Evolutionary conservation across 495 filamentous ascomycete species (phyloP).

Genomic region (Margaritispora aquatica): DNA sequence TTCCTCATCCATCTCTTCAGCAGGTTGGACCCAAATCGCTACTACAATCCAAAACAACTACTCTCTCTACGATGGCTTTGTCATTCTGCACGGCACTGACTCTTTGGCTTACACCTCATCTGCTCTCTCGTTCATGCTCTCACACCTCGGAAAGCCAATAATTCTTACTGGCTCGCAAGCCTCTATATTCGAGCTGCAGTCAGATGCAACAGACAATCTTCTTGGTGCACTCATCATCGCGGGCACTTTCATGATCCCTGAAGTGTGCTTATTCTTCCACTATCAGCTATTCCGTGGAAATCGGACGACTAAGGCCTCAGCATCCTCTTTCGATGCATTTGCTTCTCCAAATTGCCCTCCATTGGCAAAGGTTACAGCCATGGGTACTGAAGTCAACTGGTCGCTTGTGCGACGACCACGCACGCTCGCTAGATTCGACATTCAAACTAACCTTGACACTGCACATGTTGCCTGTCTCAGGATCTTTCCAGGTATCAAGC

Average conservation of each 20-base stretch:
- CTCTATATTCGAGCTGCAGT: conserved; percentile 87
- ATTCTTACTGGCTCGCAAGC: conserved; percentile 89
- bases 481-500: conserved; percentile 93
- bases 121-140: conserved; percentile 90
- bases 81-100: conserved; percentile 95
- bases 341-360: conserved; percentile 77
- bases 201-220: conserved; percentile 93
- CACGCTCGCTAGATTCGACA: conserved; percentile 63
- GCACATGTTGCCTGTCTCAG: conserved; percentile 87
- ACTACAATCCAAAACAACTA: conserved; percentile 68
- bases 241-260: conserved; percentile 92
- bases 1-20: conserved; percentile 84
- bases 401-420: conserved; percentile 69
- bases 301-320: conserved; percentile 81
- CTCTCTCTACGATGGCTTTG: conserved; percentile 86
- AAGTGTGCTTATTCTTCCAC: conserved; percentile 95
- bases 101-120: conserved; percentile 85
- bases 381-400: conserved; percentile 82
- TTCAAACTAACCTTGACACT: conserved; percentile 76
- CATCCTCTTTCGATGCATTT: conserved; percentile 83
- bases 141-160: conserved; percentile 85
- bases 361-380: conserved; percentile 71
- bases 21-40: conserved; percentile 88
- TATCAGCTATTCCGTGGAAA: conserved; percentile 91
- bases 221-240: conserved; percentile 90